Conservation (phyloP, 352 stramenopile species). For the Phytophthora pisi region DNA sequence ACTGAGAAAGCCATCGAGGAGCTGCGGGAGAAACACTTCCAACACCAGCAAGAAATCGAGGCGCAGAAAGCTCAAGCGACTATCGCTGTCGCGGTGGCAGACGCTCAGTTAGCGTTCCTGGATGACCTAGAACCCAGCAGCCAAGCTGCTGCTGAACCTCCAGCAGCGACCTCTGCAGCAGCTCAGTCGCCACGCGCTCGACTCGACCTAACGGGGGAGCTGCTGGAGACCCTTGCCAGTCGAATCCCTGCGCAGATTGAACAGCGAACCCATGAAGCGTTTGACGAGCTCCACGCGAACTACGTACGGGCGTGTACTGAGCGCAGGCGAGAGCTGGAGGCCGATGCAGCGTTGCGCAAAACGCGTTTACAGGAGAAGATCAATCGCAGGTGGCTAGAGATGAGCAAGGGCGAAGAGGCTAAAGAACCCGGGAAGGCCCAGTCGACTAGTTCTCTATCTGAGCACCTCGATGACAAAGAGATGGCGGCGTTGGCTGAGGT, state of each 20-base stretch:
- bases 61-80: conserved; percentile 10
- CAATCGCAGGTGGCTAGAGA: conserved; percentile 22
- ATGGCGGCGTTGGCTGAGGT: conserved; percentile 13
- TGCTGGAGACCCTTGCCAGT: conserved; percentile 29
- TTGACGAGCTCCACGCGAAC: conserved; percentile 36
- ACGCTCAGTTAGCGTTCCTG: conserved; percentile 23
- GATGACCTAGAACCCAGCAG: conserved; percentile 8
- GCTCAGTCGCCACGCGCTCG: neutral
- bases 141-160: neutral
- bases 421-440: neutral
- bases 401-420: neutral
- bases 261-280: conserved; percentile 16
- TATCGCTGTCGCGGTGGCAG: conserved; percentile 23
- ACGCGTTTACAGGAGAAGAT: conserved; percentile 30
- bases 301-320: conserved; percentile 20
- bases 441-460: neutral
- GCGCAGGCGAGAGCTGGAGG: conserved; percentile 32
- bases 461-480: conserved; percentile 26
- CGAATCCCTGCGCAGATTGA: conserved; percentile 33
- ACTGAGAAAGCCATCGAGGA: conserved; percentile 18
- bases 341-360: conserved; percentile 31
- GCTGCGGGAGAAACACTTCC: conserved; percentile 23
- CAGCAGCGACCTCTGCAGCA: neutral
- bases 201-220: conserved; percentile 17
- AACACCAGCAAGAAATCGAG: conserved; percentile 23